Evolutionary conservation across 257 asterid genomes (phyloP), one percentile per base, ranked within the genome.

Genomic region (Hygrophila difformis): DNA sequence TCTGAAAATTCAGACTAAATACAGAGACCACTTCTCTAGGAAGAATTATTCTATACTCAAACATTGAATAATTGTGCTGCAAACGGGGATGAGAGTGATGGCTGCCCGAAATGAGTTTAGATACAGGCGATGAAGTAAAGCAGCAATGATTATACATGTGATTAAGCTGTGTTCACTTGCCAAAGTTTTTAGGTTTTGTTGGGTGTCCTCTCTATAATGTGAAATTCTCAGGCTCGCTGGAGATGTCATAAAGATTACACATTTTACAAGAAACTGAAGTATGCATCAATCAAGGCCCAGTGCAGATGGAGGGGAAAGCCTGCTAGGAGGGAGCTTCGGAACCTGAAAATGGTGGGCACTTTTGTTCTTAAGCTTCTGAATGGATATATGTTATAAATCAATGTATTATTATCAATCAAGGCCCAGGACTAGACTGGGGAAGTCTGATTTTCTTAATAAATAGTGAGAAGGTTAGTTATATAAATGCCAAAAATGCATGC

Each of bases 261-360:
- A 5, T 49, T 29, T 18, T 49, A 28, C 24, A 49, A 49, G 55
- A 49, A 24, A 33, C 79, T 78, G 61, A 61, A 59, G 66, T 64
- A 62, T 63, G 93, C 94, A 62, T 42, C 93, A 16, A 54, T 76
- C 49, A 51, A 68, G 49, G 72, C 87, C 42, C 98, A 91, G 63
- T 69, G 92, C 65, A 76, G 82, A 65, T 91, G 96, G 96, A 85
- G 94, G 73, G 91, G 88, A 59, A 64, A 69, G 62, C 63, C 68
- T 55, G 98, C 84, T 21, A 68, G 79, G 65, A 78, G 47, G 70
- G 94, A 85, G 76, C 89, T 91, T 60, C 80, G 78, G 44, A 62
- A 74, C 61, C 69, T 82, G 58, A 85, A 80, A 79, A 67, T 77
- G 97, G 97, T 87, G 68, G 33, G 59, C 36, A 14, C 53, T 15